Percentiles rank a stretch among this genome's conserved stretches.
Evolutionary conservation across 129 eudicot species (phyloP).

Genomic region (Helianthus annuus): HanXRQr2.0-SUNRISE NC_035435.2:136716148-136716647

Average conservation of each 20-base stretch:
- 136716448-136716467: not conserved
- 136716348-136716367: slow-evolving; percentile 82
- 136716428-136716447: slow-evolving; percentile 82
- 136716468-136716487: not conserved
- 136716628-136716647: not conserved
- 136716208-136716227: slow-evolving; percentile 14
- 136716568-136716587: slow-evolving; percentile 75
- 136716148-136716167: slow-evolving; percentile 71
- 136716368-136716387: slow-evolving; percentile 77
- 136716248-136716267: not conserved
- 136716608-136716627: slow-evolving; percentile 60
- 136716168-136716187: slow-evolving; percentile 74
- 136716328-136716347: slow-evolving; percentile 80
- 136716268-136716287: slow-evolving; percentile 57
- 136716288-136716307: slow-evolving; percentile 91
- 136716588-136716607: slow-evolving; percentile 74
- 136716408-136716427: slow-evolving; percentile 83
- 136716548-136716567: slow-evolving; percentile 82
- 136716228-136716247: not conserved
- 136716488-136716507: not conserved
- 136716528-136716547: slow-evolving; percentile 91
- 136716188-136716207: slow-evolving; percentile 91
- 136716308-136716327: slow-evolving; percentile 82
- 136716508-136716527: slow-evolving; percentile 64
- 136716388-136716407: slow-evolving; percentile 97